phyloP scores from a whole-genome alignment of 1,139 yeast species.

The Debaryomycetaceae sp. region DNA sequence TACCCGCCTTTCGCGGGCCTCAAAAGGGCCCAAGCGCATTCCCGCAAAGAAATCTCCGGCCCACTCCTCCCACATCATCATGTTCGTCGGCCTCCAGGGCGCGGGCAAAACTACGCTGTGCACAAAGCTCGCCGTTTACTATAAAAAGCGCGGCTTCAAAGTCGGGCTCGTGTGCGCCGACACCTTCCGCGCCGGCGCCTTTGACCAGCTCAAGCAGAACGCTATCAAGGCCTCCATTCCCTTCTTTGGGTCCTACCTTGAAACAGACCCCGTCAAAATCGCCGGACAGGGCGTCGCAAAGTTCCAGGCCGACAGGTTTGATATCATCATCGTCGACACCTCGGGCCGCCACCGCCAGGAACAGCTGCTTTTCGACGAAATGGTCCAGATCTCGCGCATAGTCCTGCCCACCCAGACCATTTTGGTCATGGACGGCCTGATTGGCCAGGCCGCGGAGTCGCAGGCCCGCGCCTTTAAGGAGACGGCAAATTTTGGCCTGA shows the following conservation, averaged over 20 bases:
- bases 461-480: constrained; percentile 94
- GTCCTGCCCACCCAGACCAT: constrained; percentile 89
- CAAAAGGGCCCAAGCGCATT: constrained; percentile 20
- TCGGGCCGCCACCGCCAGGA: constrained; percentile 98
- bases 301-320: constrained; percentile 86
- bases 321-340: constrained; percentile 90
- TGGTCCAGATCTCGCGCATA: constrained; percentile 83
- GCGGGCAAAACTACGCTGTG: constrained; percentile 98
- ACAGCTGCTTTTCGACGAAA: constrained; percentile 80
- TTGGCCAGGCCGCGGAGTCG: constrained; percentile 96
- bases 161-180: constrained; percentile 98
- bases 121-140: constrained; percentile 91
- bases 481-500: constrained; percentile 87
- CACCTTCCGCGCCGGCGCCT: constrained; percentile 98
- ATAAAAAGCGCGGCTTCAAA: constrained; percentile 85
- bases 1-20: constrained; percentile 3
- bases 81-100: constrained; percentile 98
- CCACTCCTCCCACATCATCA: constrained; percentile 46
- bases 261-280: constrained; percentile 90
- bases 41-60: constrained; percentile 12
- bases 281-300: constrained; percentile 87
- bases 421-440: constrained; percentile 95
- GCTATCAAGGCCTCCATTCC: constrained; percentile 94
- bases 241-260: constrained; percentile 88
- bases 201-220: constrained; percentile 94